Evolutionary conservation across 2,329 filamentous ascomycete species (phyloP).

Genomic region (Fusarium musae): DNA sequence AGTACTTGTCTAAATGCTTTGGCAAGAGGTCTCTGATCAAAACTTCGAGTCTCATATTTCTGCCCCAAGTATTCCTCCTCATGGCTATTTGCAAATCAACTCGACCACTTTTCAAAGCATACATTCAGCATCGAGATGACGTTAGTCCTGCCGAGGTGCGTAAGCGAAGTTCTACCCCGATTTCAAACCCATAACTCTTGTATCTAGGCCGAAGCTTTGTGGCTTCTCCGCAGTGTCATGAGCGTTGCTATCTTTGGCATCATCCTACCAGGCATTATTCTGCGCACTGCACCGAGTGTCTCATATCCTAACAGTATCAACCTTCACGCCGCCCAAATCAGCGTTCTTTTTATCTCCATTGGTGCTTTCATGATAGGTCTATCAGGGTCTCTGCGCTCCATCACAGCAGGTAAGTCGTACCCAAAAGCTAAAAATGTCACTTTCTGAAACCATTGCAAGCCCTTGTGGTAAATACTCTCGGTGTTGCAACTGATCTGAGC

Average conservation of each 20-base stretch:
- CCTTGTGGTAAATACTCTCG: not conserved
- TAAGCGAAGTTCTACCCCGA: not conserved
- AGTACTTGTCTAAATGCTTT: not conserved
- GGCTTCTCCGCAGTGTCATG: not conserved
- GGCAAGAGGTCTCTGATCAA: not conserved
- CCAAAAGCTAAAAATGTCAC: not conserved
- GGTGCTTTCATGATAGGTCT: not conserved
- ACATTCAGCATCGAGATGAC: not conserved
- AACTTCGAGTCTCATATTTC: rapidly evolving
- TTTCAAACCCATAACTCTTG: no score
- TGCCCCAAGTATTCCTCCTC: not conserved
- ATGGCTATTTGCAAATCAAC: not conserved
- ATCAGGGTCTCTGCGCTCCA: not conserved
- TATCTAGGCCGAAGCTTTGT: not conserved
- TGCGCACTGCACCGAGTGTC: not conserved
- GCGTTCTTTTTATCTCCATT: not conserved
- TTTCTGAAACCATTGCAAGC: not conserved
- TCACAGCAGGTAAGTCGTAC: not conserved
- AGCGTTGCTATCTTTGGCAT: not conserved
- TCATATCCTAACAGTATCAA: not conserved
- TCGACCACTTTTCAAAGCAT: not conserved
- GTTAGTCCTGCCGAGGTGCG: not conserved
- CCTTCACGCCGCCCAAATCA: not conserved
- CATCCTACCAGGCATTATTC: not conserved
- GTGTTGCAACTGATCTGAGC: not conserved